Conservation (phyloP, 306 rosid species). For the Trifolium dubium region DNA sequence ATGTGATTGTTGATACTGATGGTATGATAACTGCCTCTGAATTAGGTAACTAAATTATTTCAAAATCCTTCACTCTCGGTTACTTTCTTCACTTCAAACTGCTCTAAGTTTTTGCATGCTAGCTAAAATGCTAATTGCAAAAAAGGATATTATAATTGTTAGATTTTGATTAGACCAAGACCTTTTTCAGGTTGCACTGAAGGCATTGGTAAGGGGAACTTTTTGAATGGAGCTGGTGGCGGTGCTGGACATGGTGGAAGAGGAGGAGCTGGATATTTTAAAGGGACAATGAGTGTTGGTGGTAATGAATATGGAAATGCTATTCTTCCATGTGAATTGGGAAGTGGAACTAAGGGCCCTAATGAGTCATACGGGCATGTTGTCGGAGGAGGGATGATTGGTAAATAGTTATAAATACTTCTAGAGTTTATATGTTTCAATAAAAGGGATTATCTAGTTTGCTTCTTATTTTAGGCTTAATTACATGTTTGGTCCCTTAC, state of each 20-base stretch:
- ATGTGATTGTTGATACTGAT: conserved; percentile 69
- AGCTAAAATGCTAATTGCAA: conserved; percentile 24
- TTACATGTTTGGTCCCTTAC: too few species aligned
- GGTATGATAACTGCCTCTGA: conserved; percentile 83
- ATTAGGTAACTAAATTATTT: conserved; percentile 60
- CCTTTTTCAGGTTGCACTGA: conserved; percentile 82
- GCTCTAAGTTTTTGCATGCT: conserved; percentile 17
- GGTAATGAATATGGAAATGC: conserved; percentile 91
- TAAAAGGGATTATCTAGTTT: conserved; percentile 30
- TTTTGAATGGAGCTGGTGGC: conserved; percentile 96
- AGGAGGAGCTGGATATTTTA: conserved; percentile 94
- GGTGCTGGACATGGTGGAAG: conserved; percentile 99
- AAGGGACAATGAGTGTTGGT: conserved; percentile 77
- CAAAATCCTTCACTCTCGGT: conserved; percentile 1
- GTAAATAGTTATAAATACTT: conserved; percentile 52
- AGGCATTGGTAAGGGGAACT: conserved; percentile 96
- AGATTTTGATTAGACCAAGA: conserved; percentile 46
- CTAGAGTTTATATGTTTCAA: conserved; percentile 13
- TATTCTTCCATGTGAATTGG: conserved; percentile 94
- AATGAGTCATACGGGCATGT: conserved; percentile 65
- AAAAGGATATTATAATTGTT: conserved; percentile 17
- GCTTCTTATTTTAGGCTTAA: background rate
- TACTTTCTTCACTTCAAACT: conserved; percentile 35
- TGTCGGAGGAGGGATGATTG: conserved; percentile 96
- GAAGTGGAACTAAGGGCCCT: conserved; percentile 94